Base-by-base conservation (phyloP, 169 alveolate genomes). In the Cryptosporidium felis region DNA sequence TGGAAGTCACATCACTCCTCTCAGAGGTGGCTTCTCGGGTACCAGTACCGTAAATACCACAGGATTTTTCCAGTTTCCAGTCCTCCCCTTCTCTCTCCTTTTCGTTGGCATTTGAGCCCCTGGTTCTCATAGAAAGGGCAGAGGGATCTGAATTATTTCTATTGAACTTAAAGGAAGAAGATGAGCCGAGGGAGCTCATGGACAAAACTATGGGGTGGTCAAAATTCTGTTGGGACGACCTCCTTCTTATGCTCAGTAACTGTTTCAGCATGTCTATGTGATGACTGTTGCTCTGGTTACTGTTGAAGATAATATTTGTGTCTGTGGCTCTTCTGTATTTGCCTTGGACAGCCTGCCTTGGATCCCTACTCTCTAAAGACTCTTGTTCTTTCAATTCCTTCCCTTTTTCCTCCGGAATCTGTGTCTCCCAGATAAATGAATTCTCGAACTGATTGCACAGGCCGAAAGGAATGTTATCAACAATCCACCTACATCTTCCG, bases 261-360 rank as follows among this genome's bases (percentile, higher is more conserved):
- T 74, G 85, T 1, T 56, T 74, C 14, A 74, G 36, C 67, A 74
- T 74, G 40, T 53, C 66, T 32, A 74, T 74, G 26, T 74, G 85
- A 8, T 46, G 60, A n/a, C 80, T 40, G 34, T 61, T 61, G 3
- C 30, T 8, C 0, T 28, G 14, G 0, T 32, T 21, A 38, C 61
- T 74, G 45, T 53, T 74, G 21, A 74, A 74, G 18, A 40, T 74
- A 21, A 74, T 74, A 18, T 74, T 56, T 5, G 85, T 74, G 30
- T 74, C 85, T 10, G 85, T 53, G 23, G 85, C 85, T 16, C 85
- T 49, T 74, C 85, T 74, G 28, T 74, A n/a, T n/a, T n/a, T n/a
- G n/a, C n/a, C n/a, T n/a, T n/a, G n/a, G n/a, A n/a, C n/a, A n/a
- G n/a, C n/a, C n/a, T n/a, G n/a, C n/a, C n/a, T n/a, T n/a, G n/a